Base-by-base conservation (phyloP, 345 rosid species). In the Populus davidiana region DNA sequence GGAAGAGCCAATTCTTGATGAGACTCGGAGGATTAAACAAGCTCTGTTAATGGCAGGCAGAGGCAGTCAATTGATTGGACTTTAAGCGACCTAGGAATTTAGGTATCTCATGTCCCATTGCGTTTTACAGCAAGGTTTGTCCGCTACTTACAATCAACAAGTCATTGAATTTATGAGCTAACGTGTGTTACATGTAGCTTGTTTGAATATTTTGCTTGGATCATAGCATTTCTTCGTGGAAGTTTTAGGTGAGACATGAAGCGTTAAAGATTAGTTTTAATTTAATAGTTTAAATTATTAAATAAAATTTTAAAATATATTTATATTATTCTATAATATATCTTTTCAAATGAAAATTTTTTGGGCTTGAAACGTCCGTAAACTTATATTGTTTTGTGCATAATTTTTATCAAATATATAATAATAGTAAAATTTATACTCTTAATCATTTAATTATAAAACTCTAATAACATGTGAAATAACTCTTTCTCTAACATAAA, bases 381-480 rank as follows among this genome's bases (percentile, higher is more conserved):
- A 0, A 1, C 1, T 25, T 27, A 27, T 27, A 27, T 27, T 27
- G 1, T 1, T 1, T 27, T 1, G 1, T 1, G 1, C 1, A 27
- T 27, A 1, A 27, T 27, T 27, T 27, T 27, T 27, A 27, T 27
- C 27, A 27, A 27, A 27, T 27, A 27, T 0, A 27, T 27, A 27
- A 27, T 27, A 1, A 27, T 27, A 27, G 1, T 27, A 27, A 27
- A 1, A 27, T 27, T 27, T 1, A 27, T 0, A 27, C 27, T 27
- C 27, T 27, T 27, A 1, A 27, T 27, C 1, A 27, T 27, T 27
- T 27, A 1, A 27, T 27, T 1, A 27, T 27, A 27, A 27, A 1
- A 27, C 1, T 27, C 0, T 27, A 1, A 27, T 27, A 27, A 1
- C 1, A 27, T 1, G 27, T 27, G 1, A 27, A 27, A 27, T 0